These are phyloP conservation scores for Cercospora sp. DNA, from an alignment of 2,329 filamentous ascomycete species.

Conservation along the genomic window DNA sequence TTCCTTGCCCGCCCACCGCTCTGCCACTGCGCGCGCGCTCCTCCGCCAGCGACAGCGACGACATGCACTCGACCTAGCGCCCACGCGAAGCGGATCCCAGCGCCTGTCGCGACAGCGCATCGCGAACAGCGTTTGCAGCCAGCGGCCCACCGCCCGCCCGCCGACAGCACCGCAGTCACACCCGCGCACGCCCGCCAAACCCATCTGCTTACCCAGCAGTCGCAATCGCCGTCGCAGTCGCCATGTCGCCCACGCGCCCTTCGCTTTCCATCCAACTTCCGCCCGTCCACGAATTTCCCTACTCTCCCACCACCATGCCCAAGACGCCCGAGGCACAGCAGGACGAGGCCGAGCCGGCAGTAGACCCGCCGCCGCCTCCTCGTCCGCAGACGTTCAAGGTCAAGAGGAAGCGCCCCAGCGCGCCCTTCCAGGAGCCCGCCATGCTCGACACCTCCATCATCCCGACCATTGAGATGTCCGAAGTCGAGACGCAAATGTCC, in stretches of 20 bases:
- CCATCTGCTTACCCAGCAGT: background rate
- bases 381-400: slow-evolving; percentile 52
- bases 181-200: background rate
- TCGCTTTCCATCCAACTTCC: slow-evolving; percentile 53
- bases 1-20: background rate
- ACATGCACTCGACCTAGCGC: slow-evolving; percentile 12
- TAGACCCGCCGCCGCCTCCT: slow-evolving; percentile 47
- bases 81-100: slow-evolving; percentile 12
- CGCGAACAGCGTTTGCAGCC: slow-evolving; percentile 11
- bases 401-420: slow-evolving; percentile 46
- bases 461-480: slow-evolving; percentile 53
- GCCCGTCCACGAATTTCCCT: slow-evolving; percentile 52
- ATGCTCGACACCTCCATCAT: slow-evolving; percentile 40
- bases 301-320: slow-evolving; percentile 46
- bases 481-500: slow-evolving; percentile 35
- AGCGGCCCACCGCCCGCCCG: slow-evolving; percentile 4
- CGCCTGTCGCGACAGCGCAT: slow-evolving; percentile 19
- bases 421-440: slow-evolving; percentile 23
- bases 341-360: slow-evolving; percentile 27
- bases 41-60: background rate
- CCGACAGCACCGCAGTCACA: background rate
- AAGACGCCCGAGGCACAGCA: slow-evolving; percentile 44
- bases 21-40: background rate
- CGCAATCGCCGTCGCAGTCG: slow-evolving; percentile 16
- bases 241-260: slow-evolving; percentile 44